Base-by-base conservation (phyloP, 2,329 filamentous ascomycete genomes). In the Penicillium aurantiogriseum region DNA sequence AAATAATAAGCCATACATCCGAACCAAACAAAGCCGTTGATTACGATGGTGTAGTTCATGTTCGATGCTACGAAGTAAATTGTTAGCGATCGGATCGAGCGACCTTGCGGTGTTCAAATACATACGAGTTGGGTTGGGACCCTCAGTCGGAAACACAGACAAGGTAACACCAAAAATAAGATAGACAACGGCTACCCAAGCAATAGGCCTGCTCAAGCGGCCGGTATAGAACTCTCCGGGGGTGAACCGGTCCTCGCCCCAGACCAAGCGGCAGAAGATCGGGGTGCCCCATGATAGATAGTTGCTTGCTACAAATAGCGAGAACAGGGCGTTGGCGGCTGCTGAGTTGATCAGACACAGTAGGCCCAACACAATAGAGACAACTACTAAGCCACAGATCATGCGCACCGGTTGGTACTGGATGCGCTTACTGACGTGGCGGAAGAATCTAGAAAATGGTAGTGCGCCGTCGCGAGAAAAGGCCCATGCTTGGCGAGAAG, bases 1-100 rank as follows among this genome's bases (percentile, higher is more conserved):
- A 78, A 79, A 64, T 86, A 87, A 69, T 87, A 87, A 1, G 75
- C 49, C 63, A 85, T 68, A 0, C 80, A 77, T 1, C 83, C 83
- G 15, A 80, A 73, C 85, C 85, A 87, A 1, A 87, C 80, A 4
- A 80, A 79, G 35, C 76, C 77, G 60, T 86, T 86, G 58, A 88
- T 83, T 1, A 86, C 84, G 2, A 86, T 78, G 0, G 84, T 86
- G 66, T 87, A 87, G 63, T 87, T 88, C 85, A 87, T 87, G 17
- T 71, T 71, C 40, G 79, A 60, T 0, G 78, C 76, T 77, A 49
- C 8, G 2, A 13, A 53, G 27, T 38, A 19, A 6, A 17, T 17
- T 3, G 3, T 50, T 4, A 15, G 71, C 38, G 40, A 48, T 2
- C 19, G 17, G 13, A 38, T 25, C 13, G 5, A 23, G 43, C 36